Evolutionary conservation across 371 early-diverging fungal genomes (phyloP).

Genomic region (Entomophthora muscae): DNA sequence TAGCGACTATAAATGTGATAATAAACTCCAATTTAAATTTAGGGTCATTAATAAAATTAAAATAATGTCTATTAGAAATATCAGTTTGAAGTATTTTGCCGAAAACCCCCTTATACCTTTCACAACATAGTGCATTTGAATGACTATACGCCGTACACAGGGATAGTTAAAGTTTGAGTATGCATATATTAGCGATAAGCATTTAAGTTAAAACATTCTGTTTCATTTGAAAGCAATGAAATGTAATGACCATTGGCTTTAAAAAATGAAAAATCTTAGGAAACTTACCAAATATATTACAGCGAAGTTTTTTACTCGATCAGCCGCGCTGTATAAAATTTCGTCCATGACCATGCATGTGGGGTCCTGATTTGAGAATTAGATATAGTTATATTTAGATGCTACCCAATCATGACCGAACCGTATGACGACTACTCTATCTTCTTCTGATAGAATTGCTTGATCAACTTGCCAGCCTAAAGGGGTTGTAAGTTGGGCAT

Average conservation of each 20-base stretch:
- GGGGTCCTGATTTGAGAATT: constrained; percentile 34
- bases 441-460: constrained; percentile 94
- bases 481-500: not conserved
- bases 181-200: not conserved
- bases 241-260: not conserved
- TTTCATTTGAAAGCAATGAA: not conserved
- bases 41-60: not conserved
- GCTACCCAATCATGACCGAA: constrained; percentile 91
- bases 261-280: not conserved
- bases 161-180: not conserved
- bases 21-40: not conserved
- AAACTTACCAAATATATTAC: constrained; percentile 74
- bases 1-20: not conserved
- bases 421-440: constrained; percentile 87
- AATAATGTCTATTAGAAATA: not conserved
- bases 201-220: not conserved
- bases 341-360: constrained; percentile 96
- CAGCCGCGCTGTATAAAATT: constrained; percentile 74
- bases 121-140: not conserved
- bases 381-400: not conserved
- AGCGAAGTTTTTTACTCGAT: constrained; percentile 93
- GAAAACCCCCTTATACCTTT: not conserved
- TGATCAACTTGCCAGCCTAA: constrained; percentile 96
- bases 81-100: not conserved
- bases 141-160: not conserved